phyloP scores from a whole-genome alignment of 2,329 filamentous ascomycete species.

The Colletotrichum sojae region DNA sequence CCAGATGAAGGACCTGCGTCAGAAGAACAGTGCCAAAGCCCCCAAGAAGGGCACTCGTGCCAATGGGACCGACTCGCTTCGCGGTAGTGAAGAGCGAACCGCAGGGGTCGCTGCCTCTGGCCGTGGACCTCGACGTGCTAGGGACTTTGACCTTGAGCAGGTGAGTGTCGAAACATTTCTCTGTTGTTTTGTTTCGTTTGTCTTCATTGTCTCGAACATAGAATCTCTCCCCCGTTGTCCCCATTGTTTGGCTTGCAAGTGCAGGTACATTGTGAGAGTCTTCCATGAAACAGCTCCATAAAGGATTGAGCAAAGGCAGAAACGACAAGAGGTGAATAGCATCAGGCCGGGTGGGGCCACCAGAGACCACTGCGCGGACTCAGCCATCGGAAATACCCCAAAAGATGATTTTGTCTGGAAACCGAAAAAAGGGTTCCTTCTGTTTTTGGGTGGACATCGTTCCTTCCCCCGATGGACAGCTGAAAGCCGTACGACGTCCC shows the following conservation, averaged over 20 bases:
- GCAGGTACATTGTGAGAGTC: not conserved
- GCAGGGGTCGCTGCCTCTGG: constrained; percentile 71
- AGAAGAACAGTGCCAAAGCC: constrained; percentile 65
- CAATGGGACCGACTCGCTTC: constrained; percentile 72
- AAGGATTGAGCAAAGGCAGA: not conserved
- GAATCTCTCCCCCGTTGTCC: not conserved
- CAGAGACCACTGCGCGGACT: not conserved
- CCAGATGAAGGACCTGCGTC: constrained; percentile 74
- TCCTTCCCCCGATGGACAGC: not conserved
- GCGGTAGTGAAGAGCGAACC: constrained; percentile 84
- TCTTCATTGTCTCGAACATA: constrained; percentile 24
- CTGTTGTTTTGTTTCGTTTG: constrained; percentile 40
- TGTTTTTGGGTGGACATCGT: not conserved
- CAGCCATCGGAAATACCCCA: not conserved
- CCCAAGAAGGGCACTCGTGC: constrained; percentile 63
- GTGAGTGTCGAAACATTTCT: constrained; percentile 64
- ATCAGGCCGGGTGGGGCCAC: constrained; percentile 13
- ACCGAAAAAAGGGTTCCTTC: not conserved
- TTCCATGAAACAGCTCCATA: constrained; percentile 15
- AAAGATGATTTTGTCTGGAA: not conserved
- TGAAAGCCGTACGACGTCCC: not conserved
- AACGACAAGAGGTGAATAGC: constrained; percentile 18
- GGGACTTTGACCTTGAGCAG: constrained; percentile 87
- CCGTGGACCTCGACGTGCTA: constrained; percentile 79
- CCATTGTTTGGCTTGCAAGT: constrained; percentile 4